Percentiles rank a stretch among this genome's conserved stretches.
phyloP scores from a whole-genome alignment of 176 grass and related monocot species.

The Raddia distichophylla region DNA sequence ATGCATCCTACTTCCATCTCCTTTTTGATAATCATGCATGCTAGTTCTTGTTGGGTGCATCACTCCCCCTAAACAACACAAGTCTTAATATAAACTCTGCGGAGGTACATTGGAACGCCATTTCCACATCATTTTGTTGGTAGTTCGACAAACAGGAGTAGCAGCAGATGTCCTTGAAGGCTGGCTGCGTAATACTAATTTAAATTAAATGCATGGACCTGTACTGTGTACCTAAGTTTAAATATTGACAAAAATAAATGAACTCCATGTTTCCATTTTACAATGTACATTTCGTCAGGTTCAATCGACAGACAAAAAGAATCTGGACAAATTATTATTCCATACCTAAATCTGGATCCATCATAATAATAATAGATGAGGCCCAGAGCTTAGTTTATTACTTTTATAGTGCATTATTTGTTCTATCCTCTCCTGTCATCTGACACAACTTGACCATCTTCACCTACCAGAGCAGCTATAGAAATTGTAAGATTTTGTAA shows the following conservation, averaged over 20 bases:
- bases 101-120: not conserved
- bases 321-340: not conserved
- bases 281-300: not conserved
- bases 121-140: not conserved
- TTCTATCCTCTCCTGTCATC: not conserved
- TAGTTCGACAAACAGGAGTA: not conserved
- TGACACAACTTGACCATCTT: not conserved
- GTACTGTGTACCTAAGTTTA: not conserved
- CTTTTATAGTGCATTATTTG: conserved; percentile 31
- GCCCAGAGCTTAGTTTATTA: not conserved
- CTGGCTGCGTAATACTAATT: not conserved
- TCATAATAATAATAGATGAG: not conserved
- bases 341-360: conserved; percentile 14
- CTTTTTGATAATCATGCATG: too few species aligned
- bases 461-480: not conserved
- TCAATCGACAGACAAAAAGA: conserved; percentile 10
- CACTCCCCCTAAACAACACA: not conserved
- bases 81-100: not conserved
- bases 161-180: not conserved
- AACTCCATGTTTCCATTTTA: not conserved
- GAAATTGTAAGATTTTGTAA: not conserved
- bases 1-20: too few species aligned
- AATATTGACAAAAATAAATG: not conserved
- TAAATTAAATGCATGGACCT: not conserved
- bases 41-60: not conserved